These are phyloP conservation scores for Chamaecyparis obtusa DNA, from an alignment of 75 land plant genomes.

Conservation along the genomic window DNA sequence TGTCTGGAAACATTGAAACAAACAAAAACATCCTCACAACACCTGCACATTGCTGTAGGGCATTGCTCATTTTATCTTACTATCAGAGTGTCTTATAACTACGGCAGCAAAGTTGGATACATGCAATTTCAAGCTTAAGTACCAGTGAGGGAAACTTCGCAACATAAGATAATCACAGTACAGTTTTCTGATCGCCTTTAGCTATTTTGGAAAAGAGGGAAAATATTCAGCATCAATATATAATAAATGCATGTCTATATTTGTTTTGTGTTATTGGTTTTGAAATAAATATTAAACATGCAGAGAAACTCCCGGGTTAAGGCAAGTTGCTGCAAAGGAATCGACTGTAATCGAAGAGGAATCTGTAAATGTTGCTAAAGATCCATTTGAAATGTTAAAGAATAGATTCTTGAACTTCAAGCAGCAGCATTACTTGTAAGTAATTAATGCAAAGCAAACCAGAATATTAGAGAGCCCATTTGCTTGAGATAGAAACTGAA, in stretches of 20 bases:
- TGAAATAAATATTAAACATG: neutral
- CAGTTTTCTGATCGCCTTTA: neutral
- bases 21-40: too few relatives aligned
- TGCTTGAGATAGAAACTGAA: neutral
- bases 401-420: conserved; percentile 59
- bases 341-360: conserved; percentile 1
- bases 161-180: neutral
- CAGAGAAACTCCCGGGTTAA: conserved; percentile 21
- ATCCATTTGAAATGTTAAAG: conserved; percentile 42
- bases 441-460: neutral
- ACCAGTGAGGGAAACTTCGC: neutral
- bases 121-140: neutral
- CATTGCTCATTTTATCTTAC: neutral
- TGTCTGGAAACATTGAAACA: too few relatives aligned
- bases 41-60: too few relatives aligned
- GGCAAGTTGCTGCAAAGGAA: conserved; percentile 29
- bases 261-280: neutral
- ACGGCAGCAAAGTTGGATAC: neutral
- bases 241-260: neutral
- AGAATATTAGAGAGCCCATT: neutral
- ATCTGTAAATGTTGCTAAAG: conserved; percentile 11
- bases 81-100: neutral
- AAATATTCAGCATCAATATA: neutral
- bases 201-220: neutral
- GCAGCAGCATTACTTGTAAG: conserved; percentile 54